These are phyloP conservation scores for Colletotrichum liaoningense DNA, from an alignment of 2,329 filamentous ascomycete genomes.

Conservation along the genomic window DNA sequence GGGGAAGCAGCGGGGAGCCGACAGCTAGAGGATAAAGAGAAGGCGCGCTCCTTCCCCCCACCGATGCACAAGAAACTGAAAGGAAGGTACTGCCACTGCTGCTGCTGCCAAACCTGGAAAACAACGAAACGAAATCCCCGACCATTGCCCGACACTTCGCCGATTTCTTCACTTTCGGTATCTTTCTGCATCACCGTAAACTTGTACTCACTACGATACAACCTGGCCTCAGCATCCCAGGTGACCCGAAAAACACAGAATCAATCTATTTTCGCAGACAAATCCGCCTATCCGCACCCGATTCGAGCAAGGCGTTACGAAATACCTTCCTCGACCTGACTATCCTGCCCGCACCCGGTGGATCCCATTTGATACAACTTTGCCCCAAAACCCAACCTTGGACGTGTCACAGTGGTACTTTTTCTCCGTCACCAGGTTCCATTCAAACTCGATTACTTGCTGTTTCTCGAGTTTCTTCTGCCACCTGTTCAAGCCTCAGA, in stretches of 20 bases:
- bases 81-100: neutral
- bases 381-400: neutral
- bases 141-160: conserved; percentile 26
- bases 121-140: neutral
- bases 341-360: conserved; percentile 16
- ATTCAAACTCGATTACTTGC: neutral
- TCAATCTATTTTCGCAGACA: neutral
- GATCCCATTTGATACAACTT: conserved; percentile 8
- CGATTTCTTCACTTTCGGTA: conserved; percentile 15
- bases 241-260: too few relatives aligned
- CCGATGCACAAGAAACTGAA: neutral
- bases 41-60: conserved; percentile 13
- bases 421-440: neutral
- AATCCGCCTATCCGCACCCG: neutral
- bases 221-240: too few relatives aligned
- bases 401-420: neutral
- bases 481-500: neutral
- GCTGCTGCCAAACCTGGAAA: neutral
- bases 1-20: conserved; percentile 11
- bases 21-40: conserved; percentile 26
- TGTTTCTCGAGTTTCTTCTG: neutral
- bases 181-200: too few relatives aligned
- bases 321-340: conserved; percentile 1
- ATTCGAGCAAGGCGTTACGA: conserved; percentile 31
- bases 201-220: too few relatives aligned